phyloP scores from a whole-genome alignment of 2,329 filamentous ascomycete genomes.

The Seiridium cupressi region DNA sequence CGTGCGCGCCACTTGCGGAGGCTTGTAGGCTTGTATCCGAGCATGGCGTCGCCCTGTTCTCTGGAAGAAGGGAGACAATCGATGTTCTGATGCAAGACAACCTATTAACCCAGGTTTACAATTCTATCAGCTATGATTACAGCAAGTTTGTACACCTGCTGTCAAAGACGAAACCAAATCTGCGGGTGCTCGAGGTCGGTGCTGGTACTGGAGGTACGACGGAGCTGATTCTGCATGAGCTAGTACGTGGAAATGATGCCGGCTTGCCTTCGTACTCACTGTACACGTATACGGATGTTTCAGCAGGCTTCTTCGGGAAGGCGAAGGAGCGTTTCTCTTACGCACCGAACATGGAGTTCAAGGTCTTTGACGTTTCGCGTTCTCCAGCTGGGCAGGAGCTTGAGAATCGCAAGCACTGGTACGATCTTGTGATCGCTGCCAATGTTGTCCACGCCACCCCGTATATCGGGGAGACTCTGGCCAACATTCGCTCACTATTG shows the following conservation, averaged over 20 bases:
- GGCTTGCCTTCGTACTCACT: background rate
- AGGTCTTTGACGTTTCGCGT: no score
- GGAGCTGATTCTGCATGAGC: background rate
- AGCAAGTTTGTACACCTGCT: background rate
- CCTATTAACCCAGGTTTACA: background rate
- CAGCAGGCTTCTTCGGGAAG: background rate
- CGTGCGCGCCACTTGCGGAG: background rate
- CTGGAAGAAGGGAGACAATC: background rate
- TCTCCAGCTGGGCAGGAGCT: background rate
- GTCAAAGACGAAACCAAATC: background rate
- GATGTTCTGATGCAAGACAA: background rate
- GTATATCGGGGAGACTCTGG: background rate
- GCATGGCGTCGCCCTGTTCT: background rate
- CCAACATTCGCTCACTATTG: background rate
- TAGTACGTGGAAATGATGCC: background rate
- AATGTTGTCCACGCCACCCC: background rate
- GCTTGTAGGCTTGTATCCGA: background rate
- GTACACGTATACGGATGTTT: background rate
- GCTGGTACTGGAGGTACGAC: background rate
- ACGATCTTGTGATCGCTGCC: background rate
- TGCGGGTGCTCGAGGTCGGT: slow-evolving; percentile 2
- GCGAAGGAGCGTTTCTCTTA: background rate
- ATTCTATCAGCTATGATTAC: background rate
- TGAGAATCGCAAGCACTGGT: background rate
- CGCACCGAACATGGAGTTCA: no score